phyloP scores from a whole-genome alignment of 345 rosid species.

The Pistacia atlantica region DNA sequence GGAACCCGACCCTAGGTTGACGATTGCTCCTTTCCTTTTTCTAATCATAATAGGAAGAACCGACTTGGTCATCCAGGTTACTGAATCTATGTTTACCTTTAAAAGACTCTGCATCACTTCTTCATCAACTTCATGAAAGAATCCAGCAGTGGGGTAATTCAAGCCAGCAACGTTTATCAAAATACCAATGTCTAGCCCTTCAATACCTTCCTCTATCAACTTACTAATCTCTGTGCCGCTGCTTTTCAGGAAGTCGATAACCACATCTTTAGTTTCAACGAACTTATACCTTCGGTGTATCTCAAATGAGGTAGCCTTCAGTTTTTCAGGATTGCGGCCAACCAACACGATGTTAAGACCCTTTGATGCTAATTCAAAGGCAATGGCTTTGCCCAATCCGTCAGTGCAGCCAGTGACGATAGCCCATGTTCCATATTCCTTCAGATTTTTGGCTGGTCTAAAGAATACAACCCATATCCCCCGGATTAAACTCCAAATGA shows the following conservation, averaged over 20 bases:
- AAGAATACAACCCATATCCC: slow-evolving; percentile 43
- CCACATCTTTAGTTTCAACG: slow-evolving; percentile 22
- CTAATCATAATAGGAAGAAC: slow-evolving; percentile 46
- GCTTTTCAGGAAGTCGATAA: slow-evolving; percentile 29
- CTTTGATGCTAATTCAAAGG: slow-evolving; percentile 40
- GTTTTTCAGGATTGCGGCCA: slow-evolving; percentile 42
- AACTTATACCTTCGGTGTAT: slow-evolving; percentile 6
- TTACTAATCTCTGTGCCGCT: slow-evolving; percentile 31
- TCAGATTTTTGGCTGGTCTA: slow-evolving; percentile 43
- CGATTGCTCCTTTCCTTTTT: slow-evolving; percentile 52
- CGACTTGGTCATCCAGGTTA: slow-evolving; percentile 36
- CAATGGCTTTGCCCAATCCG: slow-evolving; percentile 50
- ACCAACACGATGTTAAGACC: slow-evolving; percentile 46
- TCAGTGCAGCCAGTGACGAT: slow-evolving; percentile 49
- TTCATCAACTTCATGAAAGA: slow-evolving; percentile 42
- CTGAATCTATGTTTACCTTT: slow-evolving; percentile 44
- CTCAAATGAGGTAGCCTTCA: slow-evolving; percentile 25
- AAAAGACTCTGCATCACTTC: slow-evolving; percentile 38
- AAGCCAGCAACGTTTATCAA: slow-evolving; percentile 45
- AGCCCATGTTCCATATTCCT: slow-evolving; percentile 48
- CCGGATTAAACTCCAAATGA: slow-evolving; percentile 15
- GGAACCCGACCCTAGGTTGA: slow-evolving; percentile 51
- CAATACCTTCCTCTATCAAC: slow-evolving; percentile 15
- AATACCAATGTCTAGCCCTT: slow-evolving; percentile 46
- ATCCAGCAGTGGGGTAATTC: slow-evolving; percentile 30